These are phyloP conservation scores for Aquilaria malaccensis DNA, from an alignment of 345 rosid genomes.

Conservation along the genomic window DNA sequence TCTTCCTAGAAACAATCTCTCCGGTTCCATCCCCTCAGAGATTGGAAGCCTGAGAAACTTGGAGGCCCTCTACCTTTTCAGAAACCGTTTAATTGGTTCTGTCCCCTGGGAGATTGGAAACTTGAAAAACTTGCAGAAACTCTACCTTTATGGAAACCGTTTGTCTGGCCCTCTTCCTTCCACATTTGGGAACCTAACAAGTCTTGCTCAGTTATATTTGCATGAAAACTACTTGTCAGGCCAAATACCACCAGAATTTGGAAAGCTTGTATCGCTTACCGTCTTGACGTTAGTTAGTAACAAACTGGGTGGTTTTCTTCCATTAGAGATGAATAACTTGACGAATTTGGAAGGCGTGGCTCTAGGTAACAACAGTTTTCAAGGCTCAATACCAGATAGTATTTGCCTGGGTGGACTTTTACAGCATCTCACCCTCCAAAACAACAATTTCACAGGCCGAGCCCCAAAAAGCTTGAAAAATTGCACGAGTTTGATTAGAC, in stretches of 20 bases:
- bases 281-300: too few species aligned
- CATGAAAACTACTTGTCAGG: conserved; percentile 44
- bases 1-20: conserved; percentile 37
- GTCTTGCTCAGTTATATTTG: conserved; percentile 29
- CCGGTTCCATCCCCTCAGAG: conserved; percentile 44
- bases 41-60: conserved; percentile 34
- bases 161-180: conserved; percentile 49
- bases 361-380: conserved; percentile 15
- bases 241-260: conserved; percentile 44
- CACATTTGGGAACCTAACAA: conserved; percentile 37
- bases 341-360: conserved; percentile 4
- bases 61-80: conserved; percentile 22
- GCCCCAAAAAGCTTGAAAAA: conserved; percentile 22
- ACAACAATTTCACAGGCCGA: conserved; percentile 23
- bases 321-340: conserved; percentile 9
- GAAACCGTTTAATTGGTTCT: conserved; percentile 32
- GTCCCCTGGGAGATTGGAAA: conserved; percentile 48
- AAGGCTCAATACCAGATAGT: conserved; percentile 12
- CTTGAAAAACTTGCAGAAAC: conserved; percentile 8
- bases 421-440: conserved; percentile 3
- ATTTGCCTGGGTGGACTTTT: conserved; percentile 16
- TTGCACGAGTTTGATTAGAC: conserved; percentile 27
- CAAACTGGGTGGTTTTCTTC: too few species aligned
- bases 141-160: conserved; percentile 46
- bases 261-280: conserved; percentile 31